phyloP scores from a whole-genome alignment of 2,329 filamentous ascomycete species.

The Diaporthe australafricana region DNA sequence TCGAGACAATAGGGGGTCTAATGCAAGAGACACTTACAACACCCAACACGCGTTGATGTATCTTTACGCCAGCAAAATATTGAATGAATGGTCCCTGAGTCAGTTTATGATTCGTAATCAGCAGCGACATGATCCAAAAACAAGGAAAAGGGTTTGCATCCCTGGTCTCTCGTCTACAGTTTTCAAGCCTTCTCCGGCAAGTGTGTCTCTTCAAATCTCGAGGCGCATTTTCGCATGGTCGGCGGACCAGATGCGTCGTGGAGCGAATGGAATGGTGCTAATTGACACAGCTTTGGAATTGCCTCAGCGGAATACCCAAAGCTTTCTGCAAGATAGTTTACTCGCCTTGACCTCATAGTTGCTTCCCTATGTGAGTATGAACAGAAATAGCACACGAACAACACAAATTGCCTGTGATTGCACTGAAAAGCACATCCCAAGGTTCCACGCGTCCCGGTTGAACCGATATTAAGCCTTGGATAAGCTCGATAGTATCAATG shows the following conservation, averaged over 20 bases:
- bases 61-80: constrained; percentile 41
- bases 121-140: not conserved
- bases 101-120: not conserved
- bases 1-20: not conserved
- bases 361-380: too few species aligned
- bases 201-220: not conserved
- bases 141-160: not conserved
- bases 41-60: constrained; percentile 43
- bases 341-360: too few species aligned
- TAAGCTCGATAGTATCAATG: too few species aligned
- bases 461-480: too few species aligned
- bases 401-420: too few species aligned
- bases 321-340: too few species aligned
- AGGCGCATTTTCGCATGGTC: not conserved
- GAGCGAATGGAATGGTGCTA: not conserved
- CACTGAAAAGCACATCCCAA: too few species aligned
- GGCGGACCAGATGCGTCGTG: not conserved
- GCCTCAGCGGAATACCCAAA: too few species aligned
- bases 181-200: not conserved
- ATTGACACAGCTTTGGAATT: too few species aligned
- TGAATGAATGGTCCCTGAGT: constrained; percentile 41
- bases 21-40: constrained; percentile 25
- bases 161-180: not conserved
- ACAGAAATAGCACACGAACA: too few species aligned
- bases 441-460: too few species aligned